A percentile compares a stretch with the other conserved stretches of the same genome.
Evolutionary conservation across 176 grass and related monocot species (phyloP).

Genomic region (Musa itinerans): DNA sequence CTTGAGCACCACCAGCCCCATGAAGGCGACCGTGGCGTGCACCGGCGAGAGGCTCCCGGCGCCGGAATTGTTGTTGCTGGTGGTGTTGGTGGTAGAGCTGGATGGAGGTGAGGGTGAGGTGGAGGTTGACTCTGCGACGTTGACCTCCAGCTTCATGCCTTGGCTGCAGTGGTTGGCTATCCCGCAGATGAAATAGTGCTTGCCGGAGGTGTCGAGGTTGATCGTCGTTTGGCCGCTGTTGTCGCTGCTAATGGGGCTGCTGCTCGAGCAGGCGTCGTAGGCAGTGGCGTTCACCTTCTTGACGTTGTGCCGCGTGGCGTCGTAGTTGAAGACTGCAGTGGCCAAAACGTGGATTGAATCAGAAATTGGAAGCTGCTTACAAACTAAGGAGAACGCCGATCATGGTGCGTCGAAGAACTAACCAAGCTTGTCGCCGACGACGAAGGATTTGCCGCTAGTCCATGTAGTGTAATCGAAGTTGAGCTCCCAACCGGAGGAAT

Average conservation of each 20-base stretch:
- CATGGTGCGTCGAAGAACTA: not conserved
- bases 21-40: not conserved
- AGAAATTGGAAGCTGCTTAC: no score
- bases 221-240: conserved; percentile 25
- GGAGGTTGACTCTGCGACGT: conserved; percentile 17
- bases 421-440: conserved; percentile 46
- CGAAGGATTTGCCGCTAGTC: conserved; percentile 30
- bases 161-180: conserved; percentile 43
- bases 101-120: not conserved
- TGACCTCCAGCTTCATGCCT: conserved; percentile 73
- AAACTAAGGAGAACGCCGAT: no score
- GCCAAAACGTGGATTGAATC: no score
- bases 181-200: conserved; percentile 80
- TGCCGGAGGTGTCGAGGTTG: conserved; percentile 35
- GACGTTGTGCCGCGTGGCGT: conserved; percentile 41
- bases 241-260: conserved; percentile 27
- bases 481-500: conserved; percentile 27
- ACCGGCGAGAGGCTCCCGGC: conserved; percentile 19
- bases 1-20: not conserved
- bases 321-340: conserved; percentile 43
- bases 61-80: conserved; percentile 9
- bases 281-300: conserved; percentile 44
- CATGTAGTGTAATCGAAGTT: conserved; percentile 28
- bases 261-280: conserved; percentile 52
- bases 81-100: not conserved